These are phyloP conservation scores for Camelina neglecta DNA, from an alignment of 345 rosid species.

Conservation along the genomic window DNA sequence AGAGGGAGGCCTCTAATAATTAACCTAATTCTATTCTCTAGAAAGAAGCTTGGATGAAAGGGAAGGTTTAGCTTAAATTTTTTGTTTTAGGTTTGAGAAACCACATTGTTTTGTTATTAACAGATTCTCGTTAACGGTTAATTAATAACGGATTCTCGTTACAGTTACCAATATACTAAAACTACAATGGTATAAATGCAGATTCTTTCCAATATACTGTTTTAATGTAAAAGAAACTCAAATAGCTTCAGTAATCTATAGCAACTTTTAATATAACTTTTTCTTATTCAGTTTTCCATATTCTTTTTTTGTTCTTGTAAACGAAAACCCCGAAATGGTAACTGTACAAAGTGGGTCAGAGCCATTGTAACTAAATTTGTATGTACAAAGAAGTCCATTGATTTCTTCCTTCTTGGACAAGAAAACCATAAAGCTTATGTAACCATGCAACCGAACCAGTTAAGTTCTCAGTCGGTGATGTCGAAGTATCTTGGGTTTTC, in stretches of 20 bases:
- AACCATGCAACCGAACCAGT: constrained; percentile 21
- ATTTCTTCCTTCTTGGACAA: constrained; percentile 28
- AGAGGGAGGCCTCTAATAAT: no score
- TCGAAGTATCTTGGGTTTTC: constrained; percentile 85
- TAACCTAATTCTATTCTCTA: no score
- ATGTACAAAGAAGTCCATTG: constrained; percentile 31
- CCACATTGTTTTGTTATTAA: no score
- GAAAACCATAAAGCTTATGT: constrained; percentile 14
- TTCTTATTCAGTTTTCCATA: neutral
- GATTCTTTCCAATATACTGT: no score
- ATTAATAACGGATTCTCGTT: no score
- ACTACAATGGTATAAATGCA: no score
- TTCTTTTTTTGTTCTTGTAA: no score
- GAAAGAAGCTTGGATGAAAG: no score
- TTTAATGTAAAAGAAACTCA: neutral
- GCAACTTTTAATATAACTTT: neutral
- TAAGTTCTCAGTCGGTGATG: constrained; percentile 56
- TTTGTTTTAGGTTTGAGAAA: no score
- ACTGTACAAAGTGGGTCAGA: constrained; percentile 37
- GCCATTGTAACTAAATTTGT: constrained; percentile 19
- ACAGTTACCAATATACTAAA: no score
- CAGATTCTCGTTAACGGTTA: no score
- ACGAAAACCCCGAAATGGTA: constrained; percentile 5
- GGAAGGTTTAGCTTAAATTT: no score
- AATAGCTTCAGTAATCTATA: neutral